These are phyloP conservation scores for Arthrobotrys entomopaga DNA, from an alignment of 2,329 filamentous ascomycete genomes.

Conservation along the genomic window DNA sequence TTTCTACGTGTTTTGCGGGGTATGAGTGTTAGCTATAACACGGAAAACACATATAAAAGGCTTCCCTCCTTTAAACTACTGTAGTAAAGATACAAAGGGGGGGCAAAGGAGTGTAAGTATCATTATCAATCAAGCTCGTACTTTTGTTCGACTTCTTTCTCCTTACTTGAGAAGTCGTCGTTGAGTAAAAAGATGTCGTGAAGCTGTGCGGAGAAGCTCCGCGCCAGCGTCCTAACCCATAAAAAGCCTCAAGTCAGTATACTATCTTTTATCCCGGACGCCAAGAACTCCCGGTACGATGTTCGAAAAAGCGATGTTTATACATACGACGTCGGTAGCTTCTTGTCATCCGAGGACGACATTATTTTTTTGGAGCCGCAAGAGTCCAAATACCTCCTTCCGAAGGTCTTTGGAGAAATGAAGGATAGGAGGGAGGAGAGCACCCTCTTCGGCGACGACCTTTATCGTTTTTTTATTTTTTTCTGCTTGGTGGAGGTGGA, in stretches of 20 bases:
- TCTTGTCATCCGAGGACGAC: constrained; percentile 54
- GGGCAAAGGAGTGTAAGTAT: not conserved
- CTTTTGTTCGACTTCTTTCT: constrained; percentile 58
- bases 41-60: too few species aligned
- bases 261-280: constrained; percentile 6
- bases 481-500: too few species aligned
- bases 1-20: constrained; percentile 52
- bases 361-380: constrained; percentile 23
- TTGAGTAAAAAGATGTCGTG: constrained; percentile 59
- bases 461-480: constrained; percentile 25
- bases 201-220: constrained; percentile 59
- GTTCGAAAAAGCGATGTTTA: constrained; percentile 11
- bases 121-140: constrained; percentile 39
- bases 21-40: constrained; percentile 1
- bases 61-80: too few species aligned
- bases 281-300: constrained; percentile 30
- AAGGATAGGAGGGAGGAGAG: constrained; percentile 23
- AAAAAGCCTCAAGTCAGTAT: constrained; percentile 24
- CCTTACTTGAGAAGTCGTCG: constrained; percentile 55
- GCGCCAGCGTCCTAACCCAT: constrained; percentile 57
- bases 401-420: constrained; percentile 44
- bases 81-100: not conserved
- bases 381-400: constrained; percentile 48
- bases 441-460: constrained; percentile 23
- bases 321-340: constrained; percentile 55